These are phyloP conservation scores for Sicyos baderoa DNA, from an alignment of 306 rosid species.

Conservation along the genomic window DNA sequence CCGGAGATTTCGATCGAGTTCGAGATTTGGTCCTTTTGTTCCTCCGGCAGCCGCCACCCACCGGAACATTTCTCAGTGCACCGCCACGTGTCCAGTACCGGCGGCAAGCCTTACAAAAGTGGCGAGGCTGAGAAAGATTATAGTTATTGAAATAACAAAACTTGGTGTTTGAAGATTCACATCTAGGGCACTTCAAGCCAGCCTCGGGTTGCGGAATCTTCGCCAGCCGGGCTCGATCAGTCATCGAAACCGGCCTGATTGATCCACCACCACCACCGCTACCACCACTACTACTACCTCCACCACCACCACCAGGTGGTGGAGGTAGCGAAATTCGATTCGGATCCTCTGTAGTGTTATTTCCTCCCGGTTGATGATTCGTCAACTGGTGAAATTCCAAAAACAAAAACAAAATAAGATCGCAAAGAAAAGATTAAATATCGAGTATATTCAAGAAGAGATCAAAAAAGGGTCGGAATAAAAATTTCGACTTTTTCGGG, in stretches of 20 bases:
- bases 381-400: conserved; percentile 22
- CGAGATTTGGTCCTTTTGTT: conserved; percentile 52
- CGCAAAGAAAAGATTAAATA: conserved; percentile 18
- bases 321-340: conserved; percentile 27
- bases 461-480: conserved; percentile 37
- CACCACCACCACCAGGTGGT: conserved; percentile 15
- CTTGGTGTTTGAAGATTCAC: conserved; percentile 65
- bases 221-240: conserved; percentile 58
- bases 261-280: conserved; percentile 23
- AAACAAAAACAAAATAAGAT: not conserved
- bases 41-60: conserved; percentile 82
- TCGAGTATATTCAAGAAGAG: conserved; percentile 58
- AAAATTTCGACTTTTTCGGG: conserved; percentile 7
- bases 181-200: conserved; percentile 64
- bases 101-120: conserved; percentile 63
- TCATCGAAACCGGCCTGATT: conserved; percentile 55
- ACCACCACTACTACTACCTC: conserved; percentile 4
- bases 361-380: conserved; percentile 22
- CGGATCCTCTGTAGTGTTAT: conserved; percentile 24
- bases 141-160: too few species aligned
- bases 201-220: conserved; percentile 57
- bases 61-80: conserved; percentile 74
- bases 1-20: conserved; percentile 42
- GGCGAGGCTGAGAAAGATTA: too few species aligned
- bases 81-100: conserved; percentile 95